Evolutionary conservation across 768 basidiomycete genomes (phyloP).

Genomic region (Hysterangium stoloniferum): DNA sequence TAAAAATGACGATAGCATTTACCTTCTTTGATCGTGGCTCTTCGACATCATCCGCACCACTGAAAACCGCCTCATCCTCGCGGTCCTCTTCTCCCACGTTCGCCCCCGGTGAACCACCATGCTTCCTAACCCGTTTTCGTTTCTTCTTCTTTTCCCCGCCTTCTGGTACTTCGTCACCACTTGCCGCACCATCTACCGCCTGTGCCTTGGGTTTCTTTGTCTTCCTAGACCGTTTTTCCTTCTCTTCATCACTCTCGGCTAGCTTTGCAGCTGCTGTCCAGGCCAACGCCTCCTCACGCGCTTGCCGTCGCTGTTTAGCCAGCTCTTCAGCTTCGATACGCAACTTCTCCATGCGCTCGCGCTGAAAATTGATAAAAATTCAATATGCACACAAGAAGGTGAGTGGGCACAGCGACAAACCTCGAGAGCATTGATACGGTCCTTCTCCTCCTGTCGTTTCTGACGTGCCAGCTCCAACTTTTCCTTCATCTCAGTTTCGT

Average conservation of each 20-base stretch:
- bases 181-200: conserved; percentile 48
- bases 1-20: conserved; percentile 12
- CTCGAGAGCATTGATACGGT: conserved; percentile 55
- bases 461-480: conserved; percentile 71
- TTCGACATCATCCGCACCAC: conserved; percentile 56
- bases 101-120: conserved; percentile 29
- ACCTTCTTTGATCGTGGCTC: conserved; percentile 70
- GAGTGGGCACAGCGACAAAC: conserved; percentile 32
- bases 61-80: conserved; percentile 62
- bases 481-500: conserved; percentile 64
- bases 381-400: conserved; percentile 6
- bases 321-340: conserved; percentile 67
- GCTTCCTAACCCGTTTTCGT: conserved; percentile 60
- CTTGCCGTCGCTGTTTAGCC: conserved; percentile 68
- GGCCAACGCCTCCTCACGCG: conserved; percentile 70
- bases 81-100: conserved; percentile 41
- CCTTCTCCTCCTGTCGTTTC: conserved; percentile 72
- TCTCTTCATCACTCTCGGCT: conserved; percentile 70
- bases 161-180: conserved; percentile 19
- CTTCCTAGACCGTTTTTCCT: conserved; percentile 44
- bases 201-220: conserved; percentile 46
- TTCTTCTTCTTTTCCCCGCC: conserved; percentile 62
- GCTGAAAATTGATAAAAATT: conserved; percentile 31
- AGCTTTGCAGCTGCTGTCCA: conserved; percentile 66
- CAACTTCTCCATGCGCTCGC: conserved; percentile 52